Base-by-base conservation (phyloP, 2,329 filamentous ascomycete genomes). In the Dactylellina leptospora region DNA sequence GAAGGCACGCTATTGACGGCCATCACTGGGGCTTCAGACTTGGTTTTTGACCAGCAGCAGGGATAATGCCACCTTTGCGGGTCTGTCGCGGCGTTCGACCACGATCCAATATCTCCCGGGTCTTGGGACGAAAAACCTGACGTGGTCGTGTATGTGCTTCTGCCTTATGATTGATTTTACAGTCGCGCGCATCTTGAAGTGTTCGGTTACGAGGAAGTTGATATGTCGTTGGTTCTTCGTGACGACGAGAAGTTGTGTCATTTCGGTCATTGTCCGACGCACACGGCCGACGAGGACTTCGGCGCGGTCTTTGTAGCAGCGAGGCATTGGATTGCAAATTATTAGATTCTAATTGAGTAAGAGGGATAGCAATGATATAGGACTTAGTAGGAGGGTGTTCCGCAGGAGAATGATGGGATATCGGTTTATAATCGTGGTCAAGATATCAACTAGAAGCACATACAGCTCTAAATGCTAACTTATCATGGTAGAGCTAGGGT, bases 41-140 rank as follows among this genome's bases (percentile, higher is more conserved):
- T 45, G 16, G 40, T 38, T 47, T 16, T 40, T 27, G 4, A 48
- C 61, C 44, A 45, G 23, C n/a, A 51, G 27, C 27, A 74, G 56
- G 42, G 22, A 58, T 44, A 71, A 56, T 38, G 68, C 38, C 59
- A 36, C 22, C 20, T 4, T 18, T 38, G 16, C 58, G 22, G 53
- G 54, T 48, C n/a, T 22, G 16, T 18, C 33, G 33, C 25, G 40
- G 18, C 30, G 9, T 20, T 38, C 23, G 10, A 44, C 25, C 16
- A n/a, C 2, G 27, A 23, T 27, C 47, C 47, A 51, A 20, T 51
- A 51, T 18, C 47, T 51, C n/a, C 47, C 47, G 3, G 25, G 25
- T n/a, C 18, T n/a, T 2, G 8, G 47, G 4, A 36, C 16, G 10
- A 33, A 51, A 18, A 33, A 51, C 22, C 47, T 30, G 9, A 8